Base-by-base conservation (phyloP, 192 early-diverging fungal species). In the Umbelopsis sp. region DNA sequence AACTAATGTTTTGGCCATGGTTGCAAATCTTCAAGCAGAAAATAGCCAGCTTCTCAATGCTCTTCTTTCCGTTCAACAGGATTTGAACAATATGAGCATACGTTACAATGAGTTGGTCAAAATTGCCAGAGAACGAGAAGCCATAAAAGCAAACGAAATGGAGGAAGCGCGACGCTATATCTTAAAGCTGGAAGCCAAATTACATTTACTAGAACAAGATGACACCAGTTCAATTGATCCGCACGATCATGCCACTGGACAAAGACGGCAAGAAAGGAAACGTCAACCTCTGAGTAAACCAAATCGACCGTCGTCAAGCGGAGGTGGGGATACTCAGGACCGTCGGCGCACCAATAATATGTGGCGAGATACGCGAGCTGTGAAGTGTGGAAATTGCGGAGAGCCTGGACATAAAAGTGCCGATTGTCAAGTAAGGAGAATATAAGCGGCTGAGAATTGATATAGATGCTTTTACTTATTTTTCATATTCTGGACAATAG, bases 311-410 rank as follows among this genome's bases (percentile, higher is more conserved):
- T 51, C 27, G 10, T 49, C 25, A 9, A 45, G 6, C 30, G n/a
- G 30, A 22, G n/a, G 18, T 46, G 9, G 27, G 33, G 47, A 46
- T 16, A 22, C 51, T 45, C 15, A 72, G 50, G 27, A 16, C 68
- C 70, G 64, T 78, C 61, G 64, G 72, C 71, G 66, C 65, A 68
- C 16, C 71, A 74, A 52, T 73, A 69, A 69, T 69, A 74, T 50
- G 64, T 71, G 53, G 68, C 65, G 58, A 72, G 74, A 47, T 67
- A 72, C 22, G 8, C 27, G 37, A 25, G 65, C 21, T 25, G 70
- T 86, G 0, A 71, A 83, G 4, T 86, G 83, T 25, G 85, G 85
- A 22, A 84, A 86, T 49, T 86, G 84, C 51, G 84, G 80, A 12
- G 79, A 80, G 51, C 35, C 74, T 46, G 81, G 83, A 7, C 85